Evolutionary conservation across 257 asterid genomes (phyloP).

Genomic region (Scutellaria minor): DNA sequence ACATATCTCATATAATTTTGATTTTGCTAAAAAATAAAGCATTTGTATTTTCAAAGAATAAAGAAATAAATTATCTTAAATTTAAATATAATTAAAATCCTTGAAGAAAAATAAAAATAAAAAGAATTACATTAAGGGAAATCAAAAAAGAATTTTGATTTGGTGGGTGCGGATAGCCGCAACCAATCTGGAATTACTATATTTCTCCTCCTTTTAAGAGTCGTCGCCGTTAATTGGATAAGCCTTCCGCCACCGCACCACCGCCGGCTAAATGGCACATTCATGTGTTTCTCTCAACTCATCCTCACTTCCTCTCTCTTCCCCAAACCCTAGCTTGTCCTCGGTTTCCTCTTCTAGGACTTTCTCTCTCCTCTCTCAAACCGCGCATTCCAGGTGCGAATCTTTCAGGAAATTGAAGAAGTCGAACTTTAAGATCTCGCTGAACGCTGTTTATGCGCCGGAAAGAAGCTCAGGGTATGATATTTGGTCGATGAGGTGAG

Average conservation of each 20-base stretch:
- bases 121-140: too few species aligned
- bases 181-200: background rate
- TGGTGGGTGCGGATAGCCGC: too few species aligned
- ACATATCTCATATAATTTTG: too few species aligned
- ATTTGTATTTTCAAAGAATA: too few species aligned
- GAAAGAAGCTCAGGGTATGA: constrained; percentile 52
- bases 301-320: constrained; percentile 40
- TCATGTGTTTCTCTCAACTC: constrained; percentile 46
- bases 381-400: constrained; percentile 51
- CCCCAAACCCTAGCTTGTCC: constrained; percentile 41
- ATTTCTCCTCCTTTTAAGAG: constrained; percentile 25
- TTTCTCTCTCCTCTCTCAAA: constrained; percentile 51
- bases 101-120: too few species aligned
- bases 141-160: too few species aligned
- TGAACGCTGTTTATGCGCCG: constrained; percentile 50
- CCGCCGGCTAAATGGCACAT: constrained; percentile 42
- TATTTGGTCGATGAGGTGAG: constrained; percentile 91
- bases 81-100: too few species aligned
- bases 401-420: constrained; percentile 1
- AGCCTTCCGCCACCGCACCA: constrained; percentile 31
- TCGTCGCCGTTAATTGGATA: constrained; percentile 45
- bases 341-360: constrained; percentile 41
- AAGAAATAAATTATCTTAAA: too few species aligned
- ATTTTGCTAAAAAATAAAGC: too few species aligned
- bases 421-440: background rate